phyloP scores from a whole-genome alignment of 371 early-diverging fungal species.

The Mucor velutinosus region DNA sequence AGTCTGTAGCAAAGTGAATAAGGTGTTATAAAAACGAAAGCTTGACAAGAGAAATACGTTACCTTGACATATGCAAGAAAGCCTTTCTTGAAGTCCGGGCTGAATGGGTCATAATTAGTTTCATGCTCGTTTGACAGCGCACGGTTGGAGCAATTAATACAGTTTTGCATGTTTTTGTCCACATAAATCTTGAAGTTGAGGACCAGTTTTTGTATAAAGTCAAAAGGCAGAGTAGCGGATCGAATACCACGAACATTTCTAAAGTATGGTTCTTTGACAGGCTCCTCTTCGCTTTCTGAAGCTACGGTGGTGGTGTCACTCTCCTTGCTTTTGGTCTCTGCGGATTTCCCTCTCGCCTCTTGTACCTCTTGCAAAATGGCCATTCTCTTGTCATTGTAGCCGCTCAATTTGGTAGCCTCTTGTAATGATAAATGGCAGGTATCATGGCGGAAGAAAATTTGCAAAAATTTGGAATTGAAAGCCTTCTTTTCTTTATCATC shows the following conservation, averaged over 20 bases:
- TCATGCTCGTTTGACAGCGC: background rate
- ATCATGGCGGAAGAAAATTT: slow-evolving; percentile 9
- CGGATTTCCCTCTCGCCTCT: background rate
- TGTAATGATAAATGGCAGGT: background rate
- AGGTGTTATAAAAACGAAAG: background rate
- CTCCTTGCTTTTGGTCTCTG: background rate
- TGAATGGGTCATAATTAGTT: background rate
- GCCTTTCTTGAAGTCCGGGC: background rate
- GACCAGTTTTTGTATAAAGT: slow-evolving; percentile 7
- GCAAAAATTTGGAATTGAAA: background rate
- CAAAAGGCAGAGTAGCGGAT: slow-evolving; percentile 5
- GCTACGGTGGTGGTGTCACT: background rate
- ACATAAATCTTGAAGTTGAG: slow-evolving; percentile 1
- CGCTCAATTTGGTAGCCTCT: slow-evolving; percentile 1
- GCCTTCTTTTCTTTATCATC: background rate
- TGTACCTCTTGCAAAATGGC: background rate
- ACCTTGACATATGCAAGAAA: slow-evolving; percentile 5
- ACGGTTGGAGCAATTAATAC: background rate
- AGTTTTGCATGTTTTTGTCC: background rate
- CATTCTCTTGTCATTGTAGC: background rate
- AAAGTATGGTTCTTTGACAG: background rate
- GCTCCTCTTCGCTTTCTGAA: background rate
- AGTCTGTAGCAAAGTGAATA: background rate
- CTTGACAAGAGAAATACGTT: no score
- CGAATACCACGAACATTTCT: slow-evolving; percentile 13